Conservation (phyloP, 495 filamentous ascomycete genomes). For the Penicillium macrosclerotiorum region DNA sequence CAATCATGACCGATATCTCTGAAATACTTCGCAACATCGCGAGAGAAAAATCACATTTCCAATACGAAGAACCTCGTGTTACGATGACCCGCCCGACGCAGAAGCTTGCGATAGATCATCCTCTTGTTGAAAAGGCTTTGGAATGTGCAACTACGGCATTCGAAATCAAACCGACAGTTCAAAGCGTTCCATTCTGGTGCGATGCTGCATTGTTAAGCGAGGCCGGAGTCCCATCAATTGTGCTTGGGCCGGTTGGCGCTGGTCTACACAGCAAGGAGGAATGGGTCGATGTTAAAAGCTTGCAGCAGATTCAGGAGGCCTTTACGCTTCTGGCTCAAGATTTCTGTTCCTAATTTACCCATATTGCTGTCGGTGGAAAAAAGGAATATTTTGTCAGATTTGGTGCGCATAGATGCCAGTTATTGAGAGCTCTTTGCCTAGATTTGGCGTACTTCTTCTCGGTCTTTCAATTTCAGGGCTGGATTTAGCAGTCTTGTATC, state of each 20-base stretch:
- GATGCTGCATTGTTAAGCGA: conserved; percentile 41
- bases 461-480: no score
- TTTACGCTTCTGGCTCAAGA: conserved; percentile 25
- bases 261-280: conserved; percentile 47
- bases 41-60: conserved; percentile 23
- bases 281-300: conserved; percentile 40
- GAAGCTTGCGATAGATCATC: conserved; percentile 31
- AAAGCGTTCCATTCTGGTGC: conserved; percentile 38
- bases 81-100: conserved; percentile 35
- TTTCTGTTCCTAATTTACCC: conserved; percentile 24
- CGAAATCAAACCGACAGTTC: conserved; percentile 13
- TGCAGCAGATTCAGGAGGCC: conserved; percentile 22
- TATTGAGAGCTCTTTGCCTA: no score
- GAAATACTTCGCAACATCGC: conserved; percentile 19
- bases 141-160: conserved; percentile 17
- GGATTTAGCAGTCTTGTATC: no score
- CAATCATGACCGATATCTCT: conserved; percentile 29
- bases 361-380: no score
- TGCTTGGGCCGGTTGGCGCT: conserved; percentile 42
- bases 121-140: conserved; percentile 28
- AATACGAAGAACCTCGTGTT: conserved; percentile 26
- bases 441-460: no score
- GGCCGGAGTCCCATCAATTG: conserved; percentile 38
- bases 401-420: no score
- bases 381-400: no score